These are phyloP conservation scores for Endothia cerciana DNA, from an alignment of 2,329 filamentous ascomycete genomes.

Conservation along the genomic window DNA sequence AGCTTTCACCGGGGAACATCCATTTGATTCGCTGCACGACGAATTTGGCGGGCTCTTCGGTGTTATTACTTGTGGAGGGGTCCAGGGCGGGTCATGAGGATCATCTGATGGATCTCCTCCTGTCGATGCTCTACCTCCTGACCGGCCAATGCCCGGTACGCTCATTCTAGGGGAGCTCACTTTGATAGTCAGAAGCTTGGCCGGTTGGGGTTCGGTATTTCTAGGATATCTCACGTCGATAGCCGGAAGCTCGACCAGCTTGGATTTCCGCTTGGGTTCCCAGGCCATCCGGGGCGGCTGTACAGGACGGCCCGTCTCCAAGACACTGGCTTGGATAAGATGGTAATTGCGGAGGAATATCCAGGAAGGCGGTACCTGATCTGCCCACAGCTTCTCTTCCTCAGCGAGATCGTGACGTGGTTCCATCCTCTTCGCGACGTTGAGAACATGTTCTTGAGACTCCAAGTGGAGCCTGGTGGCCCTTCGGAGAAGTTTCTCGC, in stretches of 20 bases:
- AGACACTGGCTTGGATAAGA: background rate
- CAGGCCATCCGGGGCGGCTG: background rate
- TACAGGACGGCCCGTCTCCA: background rate
- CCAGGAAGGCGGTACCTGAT: background rate
- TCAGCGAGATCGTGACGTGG: background rate
- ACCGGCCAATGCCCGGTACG: background rate
- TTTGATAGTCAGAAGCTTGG: background rate
- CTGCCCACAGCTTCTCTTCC: background rate
- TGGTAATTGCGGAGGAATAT: conserved; percentile 1
- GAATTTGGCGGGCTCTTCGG: background rate
- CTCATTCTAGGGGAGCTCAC: too few relatives aligned
- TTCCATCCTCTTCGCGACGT: background rate
- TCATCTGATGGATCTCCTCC: background rate
- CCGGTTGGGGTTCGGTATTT: background rate
- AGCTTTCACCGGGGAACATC: background rate
- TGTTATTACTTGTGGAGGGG: too few relatives aligned
- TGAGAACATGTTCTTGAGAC: background rate
- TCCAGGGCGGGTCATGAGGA: background rate
- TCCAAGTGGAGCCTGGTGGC: background rate
- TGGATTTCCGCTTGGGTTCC: background rate
- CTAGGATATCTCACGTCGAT: background rate
- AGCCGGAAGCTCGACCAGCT: background rate
- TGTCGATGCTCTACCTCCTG: background rate
- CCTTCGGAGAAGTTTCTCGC: background rate
- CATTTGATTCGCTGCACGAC: background rate